Percentiles rank a stretch among this genome's conserved stretches.
Evolutionary conservation across 108 stramenopile species (phyloP).

Genomic region (Fistulifera pelliculosa): DNA sequence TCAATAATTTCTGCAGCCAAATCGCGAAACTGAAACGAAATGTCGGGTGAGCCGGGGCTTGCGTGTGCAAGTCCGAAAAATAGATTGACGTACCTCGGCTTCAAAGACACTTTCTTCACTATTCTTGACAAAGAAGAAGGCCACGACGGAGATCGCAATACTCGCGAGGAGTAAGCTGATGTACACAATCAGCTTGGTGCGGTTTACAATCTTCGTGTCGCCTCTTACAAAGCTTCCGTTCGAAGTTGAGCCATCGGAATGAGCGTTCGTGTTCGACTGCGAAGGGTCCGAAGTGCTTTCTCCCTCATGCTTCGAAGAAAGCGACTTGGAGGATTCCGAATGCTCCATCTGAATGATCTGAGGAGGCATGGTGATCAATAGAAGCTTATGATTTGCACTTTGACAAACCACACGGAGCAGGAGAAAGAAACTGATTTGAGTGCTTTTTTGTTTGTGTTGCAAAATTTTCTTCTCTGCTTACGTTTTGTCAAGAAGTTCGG

Average conservation of each 20-base stretch:
- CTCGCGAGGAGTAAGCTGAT: not conserved
- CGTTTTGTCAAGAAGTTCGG: too few relatives aligned
- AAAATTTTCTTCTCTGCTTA: too few relatives aligned
- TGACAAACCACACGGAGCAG: too few relatives aligned
- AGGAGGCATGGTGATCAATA: too few relatives aligned
- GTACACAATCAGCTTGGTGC: not conserved
- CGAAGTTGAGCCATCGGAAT: not conserved
- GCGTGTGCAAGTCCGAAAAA: not conserved
- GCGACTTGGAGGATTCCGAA: too few relatives aligned
- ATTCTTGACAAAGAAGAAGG: conserved; percentile 1
- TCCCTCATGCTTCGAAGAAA: too few relatives aligned
- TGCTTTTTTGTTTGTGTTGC: too few relatives aligned
- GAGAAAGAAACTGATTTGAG: too few relatives aligned
- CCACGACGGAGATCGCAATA: not conserved
- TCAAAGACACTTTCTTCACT: not conserved
- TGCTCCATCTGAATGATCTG: too few relatives aligned
- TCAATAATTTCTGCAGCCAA: conserved; percentile 10
- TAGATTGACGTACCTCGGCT: not conserved
- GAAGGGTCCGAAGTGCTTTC: not conserved
- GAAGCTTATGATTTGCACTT: too few relatives aligned
- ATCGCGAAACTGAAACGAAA: conserved; percentile 12
- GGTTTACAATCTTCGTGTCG: not conserved
- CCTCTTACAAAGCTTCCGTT: not conserved
- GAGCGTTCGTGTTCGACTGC: not conserved
- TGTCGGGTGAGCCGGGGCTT: not conserved